Base-by-base conservation (phyloP, 2,329 filamentous ascomycete genomes). In the Diplocarpon rosae region DNA sequence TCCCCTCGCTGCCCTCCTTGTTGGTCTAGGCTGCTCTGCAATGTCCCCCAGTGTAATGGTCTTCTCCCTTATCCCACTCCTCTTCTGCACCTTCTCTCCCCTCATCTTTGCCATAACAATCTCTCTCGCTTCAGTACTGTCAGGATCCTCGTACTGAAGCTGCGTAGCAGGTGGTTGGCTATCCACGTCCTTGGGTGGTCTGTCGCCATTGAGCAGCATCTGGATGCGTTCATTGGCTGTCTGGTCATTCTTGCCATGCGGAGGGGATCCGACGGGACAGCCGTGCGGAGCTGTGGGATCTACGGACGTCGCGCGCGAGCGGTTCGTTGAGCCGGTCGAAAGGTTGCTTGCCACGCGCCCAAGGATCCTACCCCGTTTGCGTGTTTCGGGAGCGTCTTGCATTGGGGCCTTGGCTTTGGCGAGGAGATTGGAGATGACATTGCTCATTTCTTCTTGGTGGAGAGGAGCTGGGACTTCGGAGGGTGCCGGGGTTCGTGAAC, bases 301-400 rank as follows among this genome's bases (percentile, higher is more conserved):
- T 13, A 63, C 64, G 43, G 71, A 61, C 8, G 57, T 59, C 5
- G 58, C 58, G 6, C 54, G 52, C 1, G 60, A 60, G 15, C 49
- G 70, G 36, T 61, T 65, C 42, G 63, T 70, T 42, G 72, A 75
- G 5, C 65, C 65, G 1, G 69, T 69, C 2, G 75, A 79, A 2
- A 67, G 68, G 54, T 78, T 78, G 62, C 74, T 78, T 24, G 73
- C 61, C 2, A 73, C 76, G 10, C 76, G 71, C 5, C 76, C 76
- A 2, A 80, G 63, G 45, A 80, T 71, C 33, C 48, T 49, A 35
- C 48, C 51, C 27, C 47, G 54, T 46, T 52, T 52, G 14, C 57
- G 49, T 9, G 40, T 43, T 32, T 69, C 65, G 2, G 40, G 45
- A 7, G 44, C 30, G 12, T 52, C 40, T 13, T 52, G 52, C 5